These are phyloP conservation scores for Neolentinus lepideus DNA, from an alignment of 1,284 basidiomycete species.

Conservation along the genomic window DNA sequence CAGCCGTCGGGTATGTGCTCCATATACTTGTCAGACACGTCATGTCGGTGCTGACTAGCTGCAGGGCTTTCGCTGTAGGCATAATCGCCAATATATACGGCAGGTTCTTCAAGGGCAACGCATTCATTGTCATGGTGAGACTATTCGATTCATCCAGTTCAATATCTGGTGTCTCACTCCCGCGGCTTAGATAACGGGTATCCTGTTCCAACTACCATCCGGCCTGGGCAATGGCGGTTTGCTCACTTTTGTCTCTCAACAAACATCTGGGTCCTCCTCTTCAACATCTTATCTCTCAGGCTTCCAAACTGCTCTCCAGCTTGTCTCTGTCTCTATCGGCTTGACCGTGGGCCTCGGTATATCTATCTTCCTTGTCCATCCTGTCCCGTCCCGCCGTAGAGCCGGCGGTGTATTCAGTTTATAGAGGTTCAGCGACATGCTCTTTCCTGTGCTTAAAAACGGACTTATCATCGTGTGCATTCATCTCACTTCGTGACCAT, in stretches of 20 bases:
- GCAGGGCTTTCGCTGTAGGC: conserved; percentile 76
- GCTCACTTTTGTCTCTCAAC: conserved; percentile 64
- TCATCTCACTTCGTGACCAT: background rate
- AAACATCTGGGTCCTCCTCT: conserved; percentile 38
- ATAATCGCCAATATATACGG: conserved; percentile 81
- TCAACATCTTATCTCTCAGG: conserved; percentile 53
- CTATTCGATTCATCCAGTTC: background rate
- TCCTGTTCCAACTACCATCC: conserved; percentile 84
- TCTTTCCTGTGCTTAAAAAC: background rate
- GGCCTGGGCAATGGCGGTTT: conserved; percentile 82
- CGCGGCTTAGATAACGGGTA: conserved; percentile 57
- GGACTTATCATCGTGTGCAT: background rate
- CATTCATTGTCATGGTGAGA: conserved; percentile 71
- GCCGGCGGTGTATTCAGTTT: conserved; percentile 55
- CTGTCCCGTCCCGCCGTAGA: conserved; percentile 46
- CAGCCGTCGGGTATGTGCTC: conserved; percentile 51
- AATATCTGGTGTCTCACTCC: conserved; percentile 1
- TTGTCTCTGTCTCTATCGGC: conserved; percentile 57
- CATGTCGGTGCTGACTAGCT: conserved; percentile 8
- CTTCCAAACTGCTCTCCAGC: conserved; percentile 60
- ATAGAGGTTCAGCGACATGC: conserved; percentile 14
- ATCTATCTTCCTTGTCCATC: conserved; percentile 50
- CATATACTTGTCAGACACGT: background rate
- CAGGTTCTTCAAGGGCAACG: conserved; percentile 71
- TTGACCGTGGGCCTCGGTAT: conserved; percentile 70